Base-by-base conservation (phyloP, 805 yeast genomes). In the Candida endomychidarum region DNA sequence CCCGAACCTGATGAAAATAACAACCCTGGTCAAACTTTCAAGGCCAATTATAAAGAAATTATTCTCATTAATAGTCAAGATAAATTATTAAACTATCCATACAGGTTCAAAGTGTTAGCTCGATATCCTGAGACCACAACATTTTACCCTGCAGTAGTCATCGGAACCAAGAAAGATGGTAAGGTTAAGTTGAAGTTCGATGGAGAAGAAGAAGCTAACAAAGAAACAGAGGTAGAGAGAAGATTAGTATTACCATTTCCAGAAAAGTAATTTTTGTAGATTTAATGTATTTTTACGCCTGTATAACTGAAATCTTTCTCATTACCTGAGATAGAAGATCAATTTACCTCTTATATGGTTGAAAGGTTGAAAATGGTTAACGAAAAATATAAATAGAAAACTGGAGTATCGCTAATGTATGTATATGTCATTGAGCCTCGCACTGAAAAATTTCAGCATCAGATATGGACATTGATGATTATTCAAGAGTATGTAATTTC, bases 91-190 rank as follows among this genome's bases (percentile, higher is more conserved):
- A 71, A 74, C 32, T 86, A 85, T 49, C 84, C 95, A 0, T 67
- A 79, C 26, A 93, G 95, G 0, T 72, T 89, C 0, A 81, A 80
- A 49, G 98, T 93, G 3, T 68, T 93, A 43, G 99, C 97, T 0
- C 74, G 95, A 53, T 93, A 93, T 54, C 99, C 99, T 1, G 99
- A 93, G 51, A 93, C 99, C 0, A 93, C 99, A 0, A 90, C 98
- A 0, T 93, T 93, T 53, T 93, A 93, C 54, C 87, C 95, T 3
- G 99, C 99, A 0, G 86, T 86, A 36, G 97, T 93, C 2, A 81
- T 81, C 17, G 90, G 95, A 0, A 72, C 77, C 34, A 80, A 78
- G 38, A 72, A 86, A 48, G 90, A 83, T 47, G 89, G 90, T 0
- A 76, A 74, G 9, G 91, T 95, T 47, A 67, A 88, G 48, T 69